Percentiles rank a stretch among this genome's conserved stretches.
Conservation (phyloP, 345 rosid species). For the Citrus unshiu region DNA sequence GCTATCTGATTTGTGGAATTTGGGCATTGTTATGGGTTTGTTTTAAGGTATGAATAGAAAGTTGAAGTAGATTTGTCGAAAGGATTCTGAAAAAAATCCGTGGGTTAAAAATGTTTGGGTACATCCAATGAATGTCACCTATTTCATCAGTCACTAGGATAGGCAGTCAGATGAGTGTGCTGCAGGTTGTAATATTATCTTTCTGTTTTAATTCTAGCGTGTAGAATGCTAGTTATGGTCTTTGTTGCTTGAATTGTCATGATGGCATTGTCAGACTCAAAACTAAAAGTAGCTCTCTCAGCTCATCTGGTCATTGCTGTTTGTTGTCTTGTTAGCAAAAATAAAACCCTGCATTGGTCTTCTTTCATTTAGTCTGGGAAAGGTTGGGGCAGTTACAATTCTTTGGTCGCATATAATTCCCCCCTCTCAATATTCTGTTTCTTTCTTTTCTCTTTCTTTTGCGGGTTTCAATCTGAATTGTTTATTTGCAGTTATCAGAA, state of each 20-base stretch:
- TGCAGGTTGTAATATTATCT: background rate
- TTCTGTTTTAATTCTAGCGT: background rate
- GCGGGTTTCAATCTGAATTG: background rate
- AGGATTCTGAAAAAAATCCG: background rate
- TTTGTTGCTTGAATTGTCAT: background rate
- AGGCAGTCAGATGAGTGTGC: background rate
- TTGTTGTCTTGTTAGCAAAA: background rate
- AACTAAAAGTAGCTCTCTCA: background rate
- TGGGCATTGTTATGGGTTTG: background rate
- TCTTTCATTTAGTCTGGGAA: background rate
- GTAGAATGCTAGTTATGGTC: background rate
- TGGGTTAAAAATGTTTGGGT: too few species aligned
- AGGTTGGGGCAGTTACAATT: background rate
- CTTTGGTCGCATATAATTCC: background rate
- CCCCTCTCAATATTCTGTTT: background rate
- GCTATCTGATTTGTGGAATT: background rate
- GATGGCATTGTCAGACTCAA: background rate
- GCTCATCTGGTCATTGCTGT: background rate
- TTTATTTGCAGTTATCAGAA: conserved; percentile 65
- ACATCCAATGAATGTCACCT: background rate
- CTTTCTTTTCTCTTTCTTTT: background rate
- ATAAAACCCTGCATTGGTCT: background rate
- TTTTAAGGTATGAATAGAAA: background rate
- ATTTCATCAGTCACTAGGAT: background rate
- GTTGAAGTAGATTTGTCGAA: background rate